Conservation (phyloP, 306 rosid species). For the Citrullus colocynthis region DNA sequence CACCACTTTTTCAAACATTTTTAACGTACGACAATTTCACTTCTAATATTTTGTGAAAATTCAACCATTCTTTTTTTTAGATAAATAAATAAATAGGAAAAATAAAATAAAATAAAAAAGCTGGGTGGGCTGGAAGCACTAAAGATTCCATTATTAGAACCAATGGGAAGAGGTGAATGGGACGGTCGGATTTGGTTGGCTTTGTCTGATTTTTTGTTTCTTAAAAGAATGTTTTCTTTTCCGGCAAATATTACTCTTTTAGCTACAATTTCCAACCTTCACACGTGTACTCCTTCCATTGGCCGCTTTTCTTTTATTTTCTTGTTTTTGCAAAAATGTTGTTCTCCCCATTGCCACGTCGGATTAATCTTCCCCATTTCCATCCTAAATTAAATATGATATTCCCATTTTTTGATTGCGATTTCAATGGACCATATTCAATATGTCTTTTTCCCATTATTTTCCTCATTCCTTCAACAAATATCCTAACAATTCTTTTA, state of each 20-base stretch:
- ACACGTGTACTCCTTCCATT: neutral
- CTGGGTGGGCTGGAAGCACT: neutral
- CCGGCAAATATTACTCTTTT: neutral
- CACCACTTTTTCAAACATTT: no score
- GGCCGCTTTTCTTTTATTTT: neutral
- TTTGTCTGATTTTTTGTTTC: neutral
- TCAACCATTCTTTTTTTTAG: no score
- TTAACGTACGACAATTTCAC: accelerated
- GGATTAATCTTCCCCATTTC: neutral
- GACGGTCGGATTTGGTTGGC: neutral
- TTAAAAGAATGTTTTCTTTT: neutral
- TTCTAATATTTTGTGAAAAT: no score
- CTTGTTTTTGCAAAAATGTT: neutral
- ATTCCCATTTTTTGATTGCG: neutral
- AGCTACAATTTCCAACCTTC: neutral
- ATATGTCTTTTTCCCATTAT: neutral
- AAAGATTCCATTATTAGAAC: neutral
- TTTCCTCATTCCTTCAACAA: neutral
- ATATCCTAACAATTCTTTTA: neutral
- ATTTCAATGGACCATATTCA: neutral
- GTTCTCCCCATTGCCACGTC: neutral
- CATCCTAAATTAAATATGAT: neutral
- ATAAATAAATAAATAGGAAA: neutral
- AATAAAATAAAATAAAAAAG: neutral
- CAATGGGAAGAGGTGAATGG: neutral